Percentiles rank a stretch among this genome's conserved stretches.
Conservation (phyloP, 768 basidiomycete genomes). For the Gloeopeniophorella convolvens region DNA sequence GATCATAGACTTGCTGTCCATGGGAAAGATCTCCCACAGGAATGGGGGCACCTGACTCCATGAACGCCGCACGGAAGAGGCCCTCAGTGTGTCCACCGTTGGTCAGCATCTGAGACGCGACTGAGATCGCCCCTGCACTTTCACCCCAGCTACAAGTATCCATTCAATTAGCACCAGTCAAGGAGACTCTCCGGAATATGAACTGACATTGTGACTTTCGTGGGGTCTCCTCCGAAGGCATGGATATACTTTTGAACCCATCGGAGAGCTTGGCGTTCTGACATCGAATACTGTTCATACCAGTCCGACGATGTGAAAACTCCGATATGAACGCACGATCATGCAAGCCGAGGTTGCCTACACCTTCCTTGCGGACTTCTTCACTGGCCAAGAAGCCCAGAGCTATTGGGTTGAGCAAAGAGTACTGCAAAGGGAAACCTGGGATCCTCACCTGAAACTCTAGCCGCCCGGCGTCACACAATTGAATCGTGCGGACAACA, state of each 20-base stretch:
- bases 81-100: slow-evolving; percentile 17
- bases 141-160: slow-evolving; percentile 26
- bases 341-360: slow-evolving; percentile 1
- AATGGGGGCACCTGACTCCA: slow-evolving; percentile 20
- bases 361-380: neutral
- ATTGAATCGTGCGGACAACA: neutral
- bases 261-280: slow-evolving; percentile 29
- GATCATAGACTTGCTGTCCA: slow-evolving; percentile 18
- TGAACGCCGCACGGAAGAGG: slow-evolving; percentile 18
- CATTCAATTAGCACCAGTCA: neutral
- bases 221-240: slow-evolving; percentile 34
- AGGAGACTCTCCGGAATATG: neutral
- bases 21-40: slow-evolving; percentile 3
- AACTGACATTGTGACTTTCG: slow-evolving; percentile 23
- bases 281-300: neutral
- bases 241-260: slow-evolving; percentile 38
- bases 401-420: neutral
- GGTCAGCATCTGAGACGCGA: slow-evolving; percentile 23
- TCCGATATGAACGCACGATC: neutral
- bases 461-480: neutral
- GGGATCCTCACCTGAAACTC: too few relatives aligned
- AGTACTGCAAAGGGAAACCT: too few relatives aligned
- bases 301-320: neutral
- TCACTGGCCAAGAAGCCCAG: neutral
- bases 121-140: slow-evolving; percentile 31